Conservation (phyloP, 352 stramenopile genomes). For the Pythium volutum region DNA sequence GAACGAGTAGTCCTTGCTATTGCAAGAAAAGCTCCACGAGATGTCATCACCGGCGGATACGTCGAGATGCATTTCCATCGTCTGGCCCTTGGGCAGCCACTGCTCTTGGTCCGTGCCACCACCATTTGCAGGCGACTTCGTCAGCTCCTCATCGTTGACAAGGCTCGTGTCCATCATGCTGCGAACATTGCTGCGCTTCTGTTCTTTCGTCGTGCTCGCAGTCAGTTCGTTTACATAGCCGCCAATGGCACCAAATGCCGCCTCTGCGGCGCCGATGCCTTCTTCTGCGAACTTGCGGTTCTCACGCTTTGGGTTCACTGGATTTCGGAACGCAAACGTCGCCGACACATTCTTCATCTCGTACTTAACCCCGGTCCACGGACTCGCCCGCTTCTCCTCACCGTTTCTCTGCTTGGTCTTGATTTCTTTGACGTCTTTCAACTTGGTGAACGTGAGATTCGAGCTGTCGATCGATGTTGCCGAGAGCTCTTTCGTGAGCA, state of each 20-base stretch:
- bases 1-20: slow-evolving; percentile 64
- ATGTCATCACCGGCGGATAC: slow-evolving; percentile 62
- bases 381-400: slow-evolving; percentile 34
- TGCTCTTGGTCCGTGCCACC: slow-evolving; percentile 25
- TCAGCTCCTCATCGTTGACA: slow-evolving; percentile 22
- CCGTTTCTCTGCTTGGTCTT: slow-evolving; percentile 31
- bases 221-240: slow-evolving; percentile 55
- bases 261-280: slow-evolving; percentile 21
- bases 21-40: slow-evolving; percentile 56
- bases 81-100: slow-evolving; percentile 53
- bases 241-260: slow-evolving; percentile 48
- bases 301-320: slow-evolving; percentile 49
- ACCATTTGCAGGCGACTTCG: not conserved
- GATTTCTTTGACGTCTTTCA: slow-evolving; percentile 45
- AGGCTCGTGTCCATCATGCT: slow-evolving; percentile 40
- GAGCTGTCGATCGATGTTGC: slow-evolving; percentile 52
- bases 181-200: slow-evolving; percentile 13
- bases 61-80: slow-evolving; percentile 81
- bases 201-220: slow-evolving; percentile 26
- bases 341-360: slow-evolving; percentile 71
- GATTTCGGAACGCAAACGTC: slow-evolving; percentile 49
- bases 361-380: slow-evolving; percentile 70
- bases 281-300: slow-evolving; percentile 35
- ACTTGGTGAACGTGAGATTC: slow-evolving; percentile 55
- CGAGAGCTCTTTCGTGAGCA: slow-evolving; percentile 71